Percentiles rank a stretch among this genome's conserved stretches.
Conservation (phyloP, 768 basidiomycete species). For the Rhodosporidiobolus sp. region DNA sequence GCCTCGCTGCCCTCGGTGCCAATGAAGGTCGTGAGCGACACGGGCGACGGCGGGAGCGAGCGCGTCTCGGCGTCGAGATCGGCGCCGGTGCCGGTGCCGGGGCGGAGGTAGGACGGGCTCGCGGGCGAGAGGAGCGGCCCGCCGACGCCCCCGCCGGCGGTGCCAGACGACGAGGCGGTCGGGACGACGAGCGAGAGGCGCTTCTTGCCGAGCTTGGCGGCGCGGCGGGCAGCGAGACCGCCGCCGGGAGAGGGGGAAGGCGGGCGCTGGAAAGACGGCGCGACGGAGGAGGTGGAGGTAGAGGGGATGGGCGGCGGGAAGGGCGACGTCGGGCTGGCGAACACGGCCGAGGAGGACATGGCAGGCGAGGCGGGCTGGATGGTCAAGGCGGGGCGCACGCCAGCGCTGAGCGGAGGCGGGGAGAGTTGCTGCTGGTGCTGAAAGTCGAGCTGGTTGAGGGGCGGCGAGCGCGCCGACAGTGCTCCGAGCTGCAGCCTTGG, state of each 20-base stretch:
- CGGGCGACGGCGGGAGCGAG: constrained; percentile 42
- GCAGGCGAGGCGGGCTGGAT: constrained; percentile 33
- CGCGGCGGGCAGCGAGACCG: constrained; percentile 31
- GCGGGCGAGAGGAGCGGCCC: constrained; percentile 26
- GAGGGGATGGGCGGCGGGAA: constrained; percentile 1
- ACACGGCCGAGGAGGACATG: background rate
- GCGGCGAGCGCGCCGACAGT: no score
- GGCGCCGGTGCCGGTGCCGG: background rate
- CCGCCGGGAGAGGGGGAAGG: constrained; percentile 1
- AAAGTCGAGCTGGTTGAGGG: no score
- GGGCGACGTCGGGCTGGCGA: constrained; percentile 1
- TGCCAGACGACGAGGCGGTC: background rate
- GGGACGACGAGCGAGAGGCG: constrained; percentile 44
- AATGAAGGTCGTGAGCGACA: constrained; percentile 37
- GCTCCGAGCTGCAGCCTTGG: no score
- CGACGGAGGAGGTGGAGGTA: background rate
- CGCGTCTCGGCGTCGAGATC: constrained; percentile 33
- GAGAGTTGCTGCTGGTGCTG: background rate
- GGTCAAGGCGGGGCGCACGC: background rate
- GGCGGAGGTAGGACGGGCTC: constrained; percentile 13
- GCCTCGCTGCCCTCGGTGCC: constrained; percentile 28
- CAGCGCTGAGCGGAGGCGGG: no score
- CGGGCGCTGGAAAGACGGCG: constrained; percentile 1
- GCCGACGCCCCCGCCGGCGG: background rate
- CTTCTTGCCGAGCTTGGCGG: constrained; percentile 42